Conservation (phyloP, 352 stramenopile genomes). For the Elongisporangium prolatum region DNA sequence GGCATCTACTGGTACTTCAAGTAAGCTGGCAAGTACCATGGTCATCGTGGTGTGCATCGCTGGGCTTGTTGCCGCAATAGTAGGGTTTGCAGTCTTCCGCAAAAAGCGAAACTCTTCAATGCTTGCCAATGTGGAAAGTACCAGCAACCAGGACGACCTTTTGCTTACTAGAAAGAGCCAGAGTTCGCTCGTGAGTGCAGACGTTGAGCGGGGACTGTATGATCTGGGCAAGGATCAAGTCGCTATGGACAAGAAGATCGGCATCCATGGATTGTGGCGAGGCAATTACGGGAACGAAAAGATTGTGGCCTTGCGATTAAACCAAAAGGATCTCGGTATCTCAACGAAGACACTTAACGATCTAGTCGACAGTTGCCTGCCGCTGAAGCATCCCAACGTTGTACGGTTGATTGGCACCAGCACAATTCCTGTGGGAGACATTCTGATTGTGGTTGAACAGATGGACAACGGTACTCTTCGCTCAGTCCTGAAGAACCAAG, state of each 20-base stretch:
- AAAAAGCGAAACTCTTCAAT: background rate
- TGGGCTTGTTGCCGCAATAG: background rate
- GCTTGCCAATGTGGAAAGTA: background rate
- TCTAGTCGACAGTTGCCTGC: slow-evolving; percentile 44
- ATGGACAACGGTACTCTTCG: slow-evolving; percentile 70
- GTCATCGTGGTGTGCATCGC: background rate
- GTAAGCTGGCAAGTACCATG: background rate
- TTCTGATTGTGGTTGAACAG: slow-evolving; percentile 69
- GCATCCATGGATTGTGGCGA: slow-evolving; percentile 46
- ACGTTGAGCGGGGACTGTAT: background rate
- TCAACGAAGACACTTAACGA: slow-evolving; percentile 36
- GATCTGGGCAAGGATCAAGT: slow-evolving; percentile 46
- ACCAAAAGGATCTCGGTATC: slow-evolving; percentile 27
- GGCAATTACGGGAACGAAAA: slow-evolving; percentile 37
- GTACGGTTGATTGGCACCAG: slow-evolving; percentile 61
- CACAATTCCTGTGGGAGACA: slow-evolving; percentile 46
- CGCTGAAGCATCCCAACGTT: slow-evolving; percentile 64
- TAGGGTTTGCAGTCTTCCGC: background rate
- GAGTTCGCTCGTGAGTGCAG: background rate
- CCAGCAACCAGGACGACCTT: background rate
- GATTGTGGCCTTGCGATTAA: slow-evolving; percentile 54
- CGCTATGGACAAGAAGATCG: slow-evolving; percentile 43
- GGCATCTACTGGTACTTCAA: background rate
- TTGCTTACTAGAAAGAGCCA: background rate
- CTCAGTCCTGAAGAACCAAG: slow-evolving; percentile 39